These are phyloP conservation scores for Trichoderma brevicompactum DNA, from an alignment of 2,329 filamentous ascomycete species.

Conservation along the genomic window DNA sequence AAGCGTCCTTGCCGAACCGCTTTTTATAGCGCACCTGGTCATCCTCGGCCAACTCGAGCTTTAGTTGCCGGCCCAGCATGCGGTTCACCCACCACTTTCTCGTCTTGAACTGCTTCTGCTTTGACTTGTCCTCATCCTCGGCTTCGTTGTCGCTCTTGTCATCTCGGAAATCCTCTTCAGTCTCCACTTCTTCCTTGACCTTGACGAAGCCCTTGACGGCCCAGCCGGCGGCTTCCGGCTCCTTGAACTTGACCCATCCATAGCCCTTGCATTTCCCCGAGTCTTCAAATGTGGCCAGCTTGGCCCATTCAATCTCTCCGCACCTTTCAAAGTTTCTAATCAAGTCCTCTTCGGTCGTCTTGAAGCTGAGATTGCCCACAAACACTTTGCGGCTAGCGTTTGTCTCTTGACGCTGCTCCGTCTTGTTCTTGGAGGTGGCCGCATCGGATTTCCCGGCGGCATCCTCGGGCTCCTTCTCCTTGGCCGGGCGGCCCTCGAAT, in stretches of 20 bases:
- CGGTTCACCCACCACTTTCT: slow-evolving; percentile 85
- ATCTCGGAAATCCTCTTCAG: slow-evolving; percentile 63
- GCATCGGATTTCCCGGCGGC: slow-evolving; percentile 38
- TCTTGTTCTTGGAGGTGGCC: slow-evolving; percentile 40
- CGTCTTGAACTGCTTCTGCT: slow-evolving; percentile 59
- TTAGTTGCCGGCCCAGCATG: slow-evolving; percentile 77
- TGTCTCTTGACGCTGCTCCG: slow-evolving; percentile 45
- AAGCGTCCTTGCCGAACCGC: slow-evolving; percentile 78
- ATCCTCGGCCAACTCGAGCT: slow-evolving; percentile 94
- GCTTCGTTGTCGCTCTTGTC: slow-evolving; percentile 46
- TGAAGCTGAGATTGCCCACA: slow-evolving; percentile 86
- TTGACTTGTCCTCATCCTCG: slow-evolving; percentile 49
- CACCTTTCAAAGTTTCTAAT: slow-evolving; percentile 82
- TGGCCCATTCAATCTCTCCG: slow-evolving; percentile 79
- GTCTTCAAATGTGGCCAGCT: slow-evolving; percentile 95
- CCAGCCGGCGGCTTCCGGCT: slow-evolving; percentile 71
- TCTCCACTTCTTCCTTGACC: slow-evolving; percentile 67
- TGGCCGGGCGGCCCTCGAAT: slow-evolving; percentile 86
- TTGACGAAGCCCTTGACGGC: slow-evolving; percentile 78
- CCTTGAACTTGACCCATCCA: slow-evolving; percentile 91
- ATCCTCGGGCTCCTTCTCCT: slow-evolving; percentile 50
- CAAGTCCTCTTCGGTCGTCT: slow-evolving; percentile 79
- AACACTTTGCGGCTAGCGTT: slow-evolving; percentile 84
- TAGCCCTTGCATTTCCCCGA: slow-evolving; percentile 97
- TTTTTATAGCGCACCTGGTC: slow-evolving; percentile 89